These are phyloP conservation scores for Rhododendron williamsianum DNA, from an alignment of 148 eudicot genomes.

Conservation along the genomic window DNA sequence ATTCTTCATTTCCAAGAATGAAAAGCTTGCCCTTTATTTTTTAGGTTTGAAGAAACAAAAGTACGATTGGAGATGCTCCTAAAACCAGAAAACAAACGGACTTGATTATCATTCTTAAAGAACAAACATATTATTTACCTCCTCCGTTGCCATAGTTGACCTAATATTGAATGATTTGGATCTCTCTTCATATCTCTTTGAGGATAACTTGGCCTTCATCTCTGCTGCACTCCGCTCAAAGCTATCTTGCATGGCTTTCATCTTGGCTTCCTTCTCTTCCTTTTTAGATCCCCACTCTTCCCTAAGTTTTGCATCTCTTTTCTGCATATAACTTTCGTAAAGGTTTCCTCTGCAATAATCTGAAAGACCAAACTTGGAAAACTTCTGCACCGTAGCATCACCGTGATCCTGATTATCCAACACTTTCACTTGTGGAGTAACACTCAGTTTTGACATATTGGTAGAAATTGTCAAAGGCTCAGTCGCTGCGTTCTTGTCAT, in stretches of 20 bases:
- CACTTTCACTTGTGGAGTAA: constrained; percentile 30
- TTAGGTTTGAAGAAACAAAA: not conserved
- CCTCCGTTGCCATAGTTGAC: constrained; percentile 44
- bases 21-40: not conserved
- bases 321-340: constrained; percentile 65
- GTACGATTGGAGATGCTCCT: not conserved
- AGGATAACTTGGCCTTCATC: constrained; percentile 61
- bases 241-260: constrained; percentile 71
- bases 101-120: not conserved
- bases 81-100: not conserved
- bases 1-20: not conserved
- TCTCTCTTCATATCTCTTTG: constrained; percentile 61
- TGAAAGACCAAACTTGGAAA: constrained; percentile 40
- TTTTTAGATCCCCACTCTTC: constrained; percentile 75
- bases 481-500: constrained; percentile 16
- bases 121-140: constrained; percentile 29
- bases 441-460: constrained; percentile 25
- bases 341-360: constrained; percentile 66
- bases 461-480: constrained; percentile 33
- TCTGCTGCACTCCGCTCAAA: constrained; percentile 74
- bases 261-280: constrained; percentile 72
- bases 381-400: constrained; percentile 37
- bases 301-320: constrained; percentile 67
- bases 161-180: constrained; percentile 50
- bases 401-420: constrained; percentile 34